These are phyloP conservation scores for Arabidopsis hybrid DNA, from an alignment of 441 rosid species.

Conservation along the genomic window DNA sequence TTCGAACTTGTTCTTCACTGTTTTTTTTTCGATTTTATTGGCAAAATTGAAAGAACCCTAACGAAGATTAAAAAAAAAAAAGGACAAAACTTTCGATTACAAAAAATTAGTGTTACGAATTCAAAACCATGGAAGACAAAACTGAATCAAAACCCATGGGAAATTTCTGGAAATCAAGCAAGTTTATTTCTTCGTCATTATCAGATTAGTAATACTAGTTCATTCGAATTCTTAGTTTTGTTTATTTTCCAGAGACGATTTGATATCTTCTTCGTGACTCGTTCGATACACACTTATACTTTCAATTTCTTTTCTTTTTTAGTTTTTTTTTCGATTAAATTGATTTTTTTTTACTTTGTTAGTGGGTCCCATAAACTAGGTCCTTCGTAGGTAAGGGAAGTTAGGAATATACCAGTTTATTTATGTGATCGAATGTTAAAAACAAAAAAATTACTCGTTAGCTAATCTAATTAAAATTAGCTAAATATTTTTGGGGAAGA, in stretches of 20 bases:
- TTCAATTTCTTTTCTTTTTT: not conserved
- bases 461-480: not conserved
- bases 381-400: conserved; percentile 33
- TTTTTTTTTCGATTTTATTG: conserved; percentile 8
- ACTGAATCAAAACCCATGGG: conserved; percentile 20
- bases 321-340: not conserved
- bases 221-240: conserved; percentile 14
- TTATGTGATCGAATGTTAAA: not conserved
- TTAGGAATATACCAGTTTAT: conserved; percentile 21
- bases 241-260: conserved; percentile 18
- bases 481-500: not conserved
- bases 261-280: conserved; percentile 42
- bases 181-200: conserved; percentile 5
- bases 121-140: conserved; percentile 13
- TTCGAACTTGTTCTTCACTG: not conserved
- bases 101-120: not conserved
- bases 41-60: conserved; percentile 42
- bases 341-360: not conserved
- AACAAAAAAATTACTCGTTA: not conserved
- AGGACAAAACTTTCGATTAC: not conserved
- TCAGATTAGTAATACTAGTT: conserved; percentile 15
- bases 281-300: conserved; percentile 34
- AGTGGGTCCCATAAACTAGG: conserved; percentile 14
- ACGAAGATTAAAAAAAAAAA: not conserved
- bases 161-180: not conserved